Base-by-base conservation (phyloP, 148 eudicot genomes). In the Limonium bicolor region DNA sequence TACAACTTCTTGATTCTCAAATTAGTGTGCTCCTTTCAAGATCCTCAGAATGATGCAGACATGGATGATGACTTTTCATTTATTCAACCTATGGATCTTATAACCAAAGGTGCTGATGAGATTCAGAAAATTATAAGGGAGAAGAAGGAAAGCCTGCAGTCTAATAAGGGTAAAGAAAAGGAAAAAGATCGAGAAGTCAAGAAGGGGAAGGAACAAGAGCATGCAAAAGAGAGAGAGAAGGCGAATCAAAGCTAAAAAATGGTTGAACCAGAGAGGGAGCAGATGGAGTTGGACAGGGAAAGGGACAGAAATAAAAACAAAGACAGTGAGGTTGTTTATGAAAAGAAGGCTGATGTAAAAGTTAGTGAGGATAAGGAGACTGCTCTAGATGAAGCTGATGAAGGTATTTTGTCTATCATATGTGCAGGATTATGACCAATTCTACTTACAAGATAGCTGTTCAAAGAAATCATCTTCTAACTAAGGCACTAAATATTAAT, bases 71-170 rank as follows among this genome's bases (percentile, higher is more conserved):
- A 76, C 59, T 76, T 83, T 54, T 70, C 76, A 29, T 65, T 72
- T 51, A 37, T 83, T 30, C 73, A 70, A 40, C 80, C 94, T 44
- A 46, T 76, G 73, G 94, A 83, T 66, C 78, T 83, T 56, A 76
- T 83, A 5, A 79, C 88, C 7, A 83, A 78, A 61, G 69, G 76
- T 79, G 76, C 70, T 14, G n/a, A 63, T 61, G 87, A 72, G 58
- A 52, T 83, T 48, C 69, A 57, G 24, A 48, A 67, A 49, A 63
- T 79, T 36, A 62, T 78, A 32, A 68, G 63, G 55, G 87, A 78
- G 58, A 75, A 62, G 65, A 73, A 61, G 66, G 46, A 41, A 20
- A 43, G 48, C 29, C 17, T 43, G 48, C 6, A 23, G 4, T 23
- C 24, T 13, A 31, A 70, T 55, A 60, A 78, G 34, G 38, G 49